Percentiles rank a stretch among this genome's conserved stretches.
These are phyloP conservation scores for Emiliania huxleyi DNA, from an alignment of 78 protist genomes.

Conservation along the genomic window DNA sequence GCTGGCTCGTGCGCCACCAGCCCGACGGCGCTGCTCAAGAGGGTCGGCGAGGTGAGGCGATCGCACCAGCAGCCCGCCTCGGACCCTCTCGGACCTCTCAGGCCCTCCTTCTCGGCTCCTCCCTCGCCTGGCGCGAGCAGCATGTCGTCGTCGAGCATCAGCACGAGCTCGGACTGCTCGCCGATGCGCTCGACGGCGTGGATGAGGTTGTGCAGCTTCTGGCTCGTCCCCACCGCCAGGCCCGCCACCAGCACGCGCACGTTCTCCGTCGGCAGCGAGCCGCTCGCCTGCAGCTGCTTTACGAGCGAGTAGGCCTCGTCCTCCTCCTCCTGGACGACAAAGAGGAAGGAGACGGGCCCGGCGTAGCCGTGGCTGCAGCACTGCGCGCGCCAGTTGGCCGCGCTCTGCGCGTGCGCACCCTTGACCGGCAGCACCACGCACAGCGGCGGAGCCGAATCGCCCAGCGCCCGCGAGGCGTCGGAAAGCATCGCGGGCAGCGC, in stretches of 20 bases:
- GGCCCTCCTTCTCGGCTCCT: too few species aligned
- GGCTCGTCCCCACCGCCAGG: neutral
- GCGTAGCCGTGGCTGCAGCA: neutral
- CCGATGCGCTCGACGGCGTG: neutral
- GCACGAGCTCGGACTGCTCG: neutral
- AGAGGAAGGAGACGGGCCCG: neutral
- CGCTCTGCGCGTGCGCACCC: neutral
- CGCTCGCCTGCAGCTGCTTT: neutral
- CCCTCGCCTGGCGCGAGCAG: neutral
- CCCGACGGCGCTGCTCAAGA: too few species aligned
- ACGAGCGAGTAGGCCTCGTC: neutral
- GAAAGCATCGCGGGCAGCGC: too few species aligned
- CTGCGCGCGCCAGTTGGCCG: neutral
- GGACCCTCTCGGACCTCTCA: too few species aligned
- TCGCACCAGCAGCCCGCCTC: too few species aligned
- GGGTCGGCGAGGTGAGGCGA: too few species aligned
- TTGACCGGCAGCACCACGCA: neutral
- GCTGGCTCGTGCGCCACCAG: too few species aligned
- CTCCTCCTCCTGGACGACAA: neutral
- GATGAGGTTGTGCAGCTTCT: neutral
- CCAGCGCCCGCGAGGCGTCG: too few species aligned
- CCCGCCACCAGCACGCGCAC: neutral
- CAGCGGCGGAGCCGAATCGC: neutral
- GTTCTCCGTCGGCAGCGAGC: neutral
- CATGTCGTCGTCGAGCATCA: neutral